Evolutionary conservation across 306 rosid genomes (phyloP), one percentile per base, ranked within the genome.

Genomic region (Lotus japonicus): DNA sequence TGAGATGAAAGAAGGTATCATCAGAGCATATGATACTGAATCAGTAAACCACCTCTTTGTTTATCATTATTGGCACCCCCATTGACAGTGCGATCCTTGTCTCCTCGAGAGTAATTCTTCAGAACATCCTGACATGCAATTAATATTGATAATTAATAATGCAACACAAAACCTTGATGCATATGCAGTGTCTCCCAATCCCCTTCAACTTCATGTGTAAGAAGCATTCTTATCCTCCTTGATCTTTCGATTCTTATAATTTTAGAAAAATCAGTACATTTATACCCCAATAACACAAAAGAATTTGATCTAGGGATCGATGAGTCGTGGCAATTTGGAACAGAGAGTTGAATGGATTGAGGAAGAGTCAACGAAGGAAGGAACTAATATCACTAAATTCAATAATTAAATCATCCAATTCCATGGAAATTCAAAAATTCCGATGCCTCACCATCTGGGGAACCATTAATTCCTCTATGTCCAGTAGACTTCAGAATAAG

Each of bases 51-150:
- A 84, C 84, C 89, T 74, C 7, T 38, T 31, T 42, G 75, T 71
- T 73, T 73, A 67, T 69, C 66, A 71, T 75, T 58, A 2, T 42
- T 18, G 36, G 66, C 45, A 65, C 36, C 72, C 11, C 6, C 10
- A 54, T 39, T 58, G 54, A 55, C 50, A 44, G 81, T 77, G 66
- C 77, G 79, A 79, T 82, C 81, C 77, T 77, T 72, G 55, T 80
- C 77, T 71, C 61, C 77, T 58, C 5, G 75, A 75, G 80, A 36
- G 76, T 82, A 49, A 52, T 70, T 81, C 67, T 78, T 69, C 72
- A 85, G 71, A 50, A 82, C 79, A 78, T 88, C 91, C 98, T 90
- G 85, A 51, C 68, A 81, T 21, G 66, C 70, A 75, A 61, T 79
- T 54, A 78, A 52, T 39, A 75, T 60, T 62, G 72, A 60, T 58